Evolutionary conservation across 192 early-diverging fungal species (phyloP).

Genomic region (Oehlia diaphana): DNA sequence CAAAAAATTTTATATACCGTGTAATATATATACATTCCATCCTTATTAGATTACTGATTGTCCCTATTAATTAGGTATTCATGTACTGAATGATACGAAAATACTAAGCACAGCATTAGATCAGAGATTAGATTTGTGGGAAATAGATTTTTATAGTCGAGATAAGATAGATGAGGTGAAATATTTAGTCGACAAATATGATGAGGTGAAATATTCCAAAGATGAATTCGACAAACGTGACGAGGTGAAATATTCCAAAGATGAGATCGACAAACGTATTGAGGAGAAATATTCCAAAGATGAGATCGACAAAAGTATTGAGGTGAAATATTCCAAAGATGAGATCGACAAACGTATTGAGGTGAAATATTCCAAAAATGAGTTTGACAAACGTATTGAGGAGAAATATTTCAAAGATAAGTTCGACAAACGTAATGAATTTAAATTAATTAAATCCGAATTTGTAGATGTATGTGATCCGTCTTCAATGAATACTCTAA

Average conservation of each 20-base stretch:
- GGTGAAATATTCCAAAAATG: not conserved
- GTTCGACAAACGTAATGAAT: not conserved
- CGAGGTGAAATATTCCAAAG: no score
- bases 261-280: not conserved
- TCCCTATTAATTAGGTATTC: slow-evolving; percentile 40
- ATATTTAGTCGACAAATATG: no score
- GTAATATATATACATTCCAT: not conserved
- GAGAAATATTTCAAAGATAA: not conserved
- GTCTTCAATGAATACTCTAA: slow-evolving; percentile 51
- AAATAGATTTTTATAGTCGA: slow-evolving; percentile 19
- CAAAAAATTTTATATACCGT: not conserved
- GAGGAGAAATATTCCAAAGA: not conserved
- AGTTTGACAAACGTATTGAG: not conserved
- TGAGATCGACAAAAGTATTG: not conserved
- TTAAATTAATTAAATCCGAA: slow-evolving; percentile 41
- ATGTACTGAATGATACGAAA: slow-evolving; percentile 35
- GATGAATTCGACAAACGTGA: not conserved
- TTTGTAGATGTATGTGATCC: slow-evolving; percentile 70
- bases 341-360: not conserved
- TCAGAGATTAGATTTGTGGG: slow-evolving; percentile 67
- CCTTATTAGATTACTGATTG: not conserved
- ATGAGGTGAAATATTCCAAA: not conserved
- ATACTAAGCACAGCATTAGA: slow-evolving; percentile 64
- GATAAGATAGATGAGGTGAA: not conserved
- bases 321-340: no score